phyloP scores from a whole-genome alignment of 805 yeast species.

The Kodamaea leandrae region DNA sequence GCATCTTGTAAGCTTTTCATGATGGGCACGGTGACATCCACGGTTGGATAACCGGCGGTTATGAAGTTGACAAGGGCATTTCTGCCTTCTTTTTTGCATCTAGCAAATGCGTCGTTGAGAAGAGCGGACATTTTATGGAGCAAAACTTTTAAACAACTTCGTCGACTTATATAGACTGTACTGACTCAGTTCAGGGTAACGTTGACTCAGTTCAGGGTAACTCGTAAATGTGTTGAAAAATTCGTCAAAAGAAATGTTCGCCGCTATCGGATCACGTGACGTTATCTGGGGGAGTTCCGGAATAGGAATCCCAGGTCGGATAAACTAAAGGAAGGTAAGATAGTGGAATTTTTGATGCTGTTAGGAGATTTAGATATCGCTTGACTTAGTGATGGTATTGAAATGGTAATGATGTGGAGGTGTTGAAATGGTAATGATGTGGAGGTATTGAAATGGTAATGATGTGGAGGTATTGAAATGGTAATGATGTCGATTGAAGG shows the following conservation, averaged over 20 bases:
- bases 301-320: background rate
- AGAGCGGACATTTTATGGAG: constrained; percentile 46
- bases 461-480: too few species aligned
- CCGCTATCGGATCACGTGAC: constrained; percentile 1
- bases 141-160: background rate
- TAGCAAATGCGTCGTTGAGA: constrained; percentile 57
- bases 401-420: too few species aligned
- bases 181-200: constrained; percentile 9
- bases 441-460: too few species aligned
- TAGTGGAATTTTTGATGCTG: background rate
- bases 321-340: background rate
- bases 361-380: too few species aligned
- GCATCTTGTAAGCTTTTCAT: constrained; percentile 88
- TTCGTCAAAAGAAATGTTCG: background rate
- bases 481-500: too few species aligned
- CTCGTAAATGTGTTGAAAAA: constrained; percentile 12
- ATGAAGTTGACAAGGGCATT: constrained; percentile 87
- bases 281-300: background rate
- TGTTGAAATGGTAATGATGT: too few species aligned
- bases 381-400: too few species aligned
- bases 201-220: constrained; percentile 34
- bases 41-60: constrained; percentile 91
- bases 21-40: constrained; percentile 84
- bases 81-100: constrained; percentile 65
- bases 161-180: background rate